Conservation (phyloP, 2,329 filamentous ascomycete species). For the Colletotrichum godetiae region DNA sequence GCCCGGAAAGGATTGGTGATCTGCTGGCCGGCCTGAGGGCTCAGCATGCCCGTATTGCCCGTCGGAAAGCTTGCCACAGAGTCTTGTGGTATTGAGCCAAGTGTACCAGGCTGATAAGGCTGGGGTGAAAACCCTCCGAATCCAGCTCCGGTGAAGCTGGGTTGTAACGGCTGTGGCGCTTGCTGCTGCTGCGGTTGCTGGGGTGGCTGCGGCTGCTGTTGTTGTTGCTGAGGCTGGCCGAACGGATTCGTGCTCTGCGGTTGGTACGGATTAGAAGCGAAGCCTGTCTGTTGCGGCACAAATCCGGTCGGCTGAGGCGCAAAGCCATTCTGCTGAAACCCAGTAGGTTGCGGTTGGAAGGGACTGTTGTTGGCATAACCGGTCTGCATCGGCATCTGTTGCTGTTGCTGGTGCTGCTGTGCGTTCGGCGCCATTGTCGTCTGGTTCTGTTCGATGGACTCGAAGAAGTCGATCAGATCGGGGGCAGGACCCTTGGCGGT, state of each 20-base stretch:
- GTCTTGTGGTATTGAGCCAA: slow-evolving; percentile 70
- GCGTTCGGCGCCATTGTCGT: slow-evolving; percentile 69
- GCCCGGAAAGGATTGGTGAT: slow-evolving; percentile 94
- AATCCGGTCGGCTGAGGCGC: slow-evolving; percentile 56
- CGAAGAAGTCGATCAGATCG: slow-evolving; percentile 94
- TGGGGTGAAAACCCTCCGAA: slow-evolving; percentile 87
- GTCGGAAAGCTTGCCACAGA: slow-evolving; percentile 62
- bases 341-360: slow-evolving; percentile 45
- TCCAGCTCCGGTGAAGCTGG: slow-evolving; percentile 74
- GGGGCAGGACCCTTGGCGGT: slow-evolving; percentile 73
- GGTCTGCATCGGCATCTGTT: slow-evolving; percentile 42
- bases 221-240: slow-evolving; percentile 47
- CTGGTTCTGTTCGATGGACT: slow-evolving; percentile 90
- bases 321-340: slow-evolving; percentile 56
- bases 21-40: slow-evolving; percentile 61
- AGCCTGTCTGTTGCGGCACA: slow-evolving; percentile 51
- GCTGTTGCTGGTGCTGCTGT: slow-evolving; percentile 47
- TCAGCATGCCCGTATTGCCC: slow-evolving; percentile 54
- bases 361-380: slow-evolving; percentile 43
- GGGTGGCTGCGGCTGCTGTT: slow-evolving; percentile 39
- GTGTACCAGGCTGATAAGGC: slow-evolving; percentile 63
- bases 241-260: slow-evolving; percentile 49
- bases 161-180: slow-evolving; percentile 54
- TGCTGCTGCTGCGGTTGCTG: slow-evolving; percentile 43
- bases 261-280: slow-evolving; percentile 56